These are phyloP conservation scores for Polyporus tsugae DNA, from an alignment of 1,284 basidiomycete species.

Conservation along the genomic window DNA sequence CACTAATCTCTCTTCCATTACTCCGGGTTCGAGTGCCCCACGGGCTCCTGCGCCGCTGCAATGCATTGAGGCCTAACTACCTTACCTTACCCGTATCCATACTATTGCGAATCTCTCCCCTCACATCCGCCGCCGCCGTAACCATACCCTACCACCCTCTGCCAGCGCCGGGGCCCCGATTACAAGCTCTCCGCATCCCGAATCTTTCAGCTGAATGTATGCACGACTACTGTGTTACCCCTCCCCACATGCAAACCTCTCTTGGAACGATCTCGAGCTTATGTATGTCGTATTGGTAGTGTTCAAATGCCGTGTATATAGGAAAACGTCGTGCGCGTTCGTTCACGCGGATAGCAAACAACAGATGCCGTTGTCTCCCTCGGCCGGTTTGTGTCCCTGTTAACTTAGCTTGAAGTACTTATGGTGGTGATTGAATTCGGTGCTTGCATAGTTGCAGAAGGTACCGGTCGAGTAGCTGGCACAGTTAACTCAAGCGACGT, in stretches of 20 bases:
- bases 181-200: neutral
- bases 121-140: neutral
- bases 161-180: neutral
- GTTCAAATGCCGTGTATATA: neutral
- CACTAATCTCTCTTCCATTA: constrained; percentile 13
- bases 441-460: no score
- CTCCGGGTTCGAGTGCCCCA: neutral
- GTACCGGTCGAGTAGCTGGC: no score
- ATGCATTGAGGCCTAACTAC: no score
- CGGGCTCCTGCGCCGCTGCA: constrained; percentile 1
- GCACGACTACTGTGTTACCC: neutral
- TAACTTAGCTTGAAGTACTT: no score
- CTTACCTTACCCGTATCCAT: constrained; percentile 2
- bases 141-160: neutral
- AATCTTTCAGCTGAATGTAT: neutral
- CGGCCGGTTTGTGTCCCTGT: neutral
- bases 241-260: neutral
- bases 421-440: no score
- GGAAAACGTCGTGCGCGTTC: neutral
- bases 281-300: neutral
- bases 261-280: neutral
- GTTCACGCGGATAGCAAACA: neutral
- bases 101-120: neutral
- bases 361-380: neutral
- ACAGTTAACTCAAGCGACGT: no score